phyloP scores from a whole-genome alignment of 2,329 filamentous ascomycete genomes.

The Pseudogymnoascus sp. region DNA sequence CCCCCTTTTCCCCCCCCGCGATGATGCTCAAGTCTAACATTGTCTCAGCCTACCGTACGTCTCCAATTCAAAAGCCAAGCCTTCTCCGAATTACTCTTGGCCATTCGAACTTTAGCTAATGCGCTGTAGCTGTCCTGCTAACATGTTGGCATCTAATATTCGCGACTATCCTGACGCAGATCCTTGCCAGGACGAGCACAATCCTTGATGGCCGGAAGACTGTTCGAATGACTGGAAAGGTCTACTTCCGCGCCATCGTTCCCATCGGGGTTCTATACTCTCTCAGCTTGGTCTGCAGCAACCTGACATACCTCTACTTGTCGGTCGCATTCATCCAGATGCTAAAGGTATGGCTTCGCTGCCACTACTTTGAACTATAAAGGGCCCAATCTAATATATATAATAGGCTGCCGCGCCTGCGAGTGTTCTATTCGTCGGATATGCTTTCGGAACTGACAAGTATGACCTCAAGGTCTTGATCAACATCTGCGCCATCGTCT shows the following conservation, averaged over 20 bases:
- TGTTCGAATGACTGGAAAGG: slow-evolving; percentile 51
- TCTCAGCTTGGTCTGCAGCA: slow-evolving; percentile 57
- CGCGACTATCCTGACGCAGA: slow-evolving; percentile 57
- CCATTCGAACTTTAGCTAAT: neutral
- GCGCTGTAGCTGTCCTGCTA: slow-evolving; percentile 44
- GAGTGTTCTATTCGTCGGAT: slow-evolving; percentile 2
- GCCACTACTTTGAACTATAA: slow-evolving; percentile 46
- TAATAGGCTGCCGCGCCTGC: neutral
- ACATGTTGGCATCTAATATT: slow-evolving; percentile 63
- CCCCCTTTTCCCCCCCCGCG: neutral
- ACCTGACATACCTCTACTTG: slow-evolving; percentile 60
- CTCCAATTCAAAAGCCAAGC: neutral
- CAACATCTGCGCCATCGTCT: slow-evolving; percentile 46
- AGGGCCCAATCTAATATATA: neutral
- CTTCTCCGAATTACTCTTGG: neutral
- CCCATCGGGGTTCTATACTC: slow-evolving; percentile 61
- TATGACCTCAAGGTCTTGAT: slow-evolving; percentile 16
- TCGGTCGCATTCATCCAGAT: slow-evolving; percentile 64
- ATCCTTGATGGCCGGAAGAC: slow-evolving; percentile 56
- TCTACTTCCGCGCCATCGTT: slow-evolving; percentile 56
- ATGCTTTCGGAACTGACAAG: slow-evolving; percentile 6
- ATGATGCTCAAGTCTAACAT: slow-evolving; percentile 23
- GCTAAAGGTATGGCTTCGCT: slow-evolving; percentile 61
- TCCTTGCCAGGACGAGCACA: slow-evolving; percentile 55
- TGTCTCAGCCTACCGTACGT: slow-evolving; percentile 39